These are phyloP conservation scores for Thielaviopsis cerberus DNA, from an alignment of 2,329 filamentous ascomycete genomes.

Conservation along the genomic window DNA sequence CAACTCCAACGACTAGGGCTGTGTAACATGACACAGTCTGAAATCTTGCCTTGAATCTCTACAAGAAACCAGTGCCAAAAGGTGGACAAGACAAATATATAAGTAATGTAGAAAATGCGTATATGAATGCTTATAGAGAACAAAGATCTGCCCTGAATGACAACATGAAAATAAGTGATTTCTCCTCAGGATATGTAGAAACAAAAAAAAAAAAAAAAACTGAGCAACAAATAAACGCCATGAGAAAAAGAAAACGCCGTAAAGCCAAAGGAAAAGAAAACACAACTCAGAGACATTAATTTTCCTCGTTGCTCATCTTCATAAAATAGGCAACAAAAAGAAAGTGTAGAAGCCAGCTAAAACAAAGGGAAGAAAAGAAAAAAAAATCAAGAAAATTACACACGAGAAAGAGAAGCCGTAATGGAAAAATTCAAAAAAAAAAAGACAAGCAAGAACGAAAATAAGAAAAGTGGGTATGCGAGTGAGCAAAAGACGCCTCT, in stretches of 20 bases:
- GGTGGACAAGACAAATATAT: not conserved
- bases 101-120: not conserved
- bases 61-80: not conserved
- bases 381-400: not conserved
- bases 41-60: not conserved
- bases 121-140: not conserved
- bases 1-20: not conserved
- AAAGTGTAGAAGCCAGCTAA: not conserved
- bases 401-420: not conserved
- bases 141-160: not conserved
- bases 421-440: not conserved
- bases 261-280: not conserved
- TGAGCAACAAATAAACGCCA: not conserved
- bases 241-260: not conserved
- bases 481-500: not conserved
- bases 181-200: not conserved
- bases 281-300: not conserved
- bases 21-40: not conserved
- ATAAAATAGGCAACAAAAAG: not conserved
- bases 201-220: not conserved
- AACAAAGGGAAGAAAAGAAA: not conserved
- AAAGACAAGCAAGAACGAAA: constrained; percentile 5
- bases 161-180: not conserved
- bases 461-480: not conserved
- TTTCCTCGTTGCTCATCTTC: not conserved